phyloP scores from a whole-genome alignment of 768 basidiomycete species.

The Tephrocybe rancida region DNA sequence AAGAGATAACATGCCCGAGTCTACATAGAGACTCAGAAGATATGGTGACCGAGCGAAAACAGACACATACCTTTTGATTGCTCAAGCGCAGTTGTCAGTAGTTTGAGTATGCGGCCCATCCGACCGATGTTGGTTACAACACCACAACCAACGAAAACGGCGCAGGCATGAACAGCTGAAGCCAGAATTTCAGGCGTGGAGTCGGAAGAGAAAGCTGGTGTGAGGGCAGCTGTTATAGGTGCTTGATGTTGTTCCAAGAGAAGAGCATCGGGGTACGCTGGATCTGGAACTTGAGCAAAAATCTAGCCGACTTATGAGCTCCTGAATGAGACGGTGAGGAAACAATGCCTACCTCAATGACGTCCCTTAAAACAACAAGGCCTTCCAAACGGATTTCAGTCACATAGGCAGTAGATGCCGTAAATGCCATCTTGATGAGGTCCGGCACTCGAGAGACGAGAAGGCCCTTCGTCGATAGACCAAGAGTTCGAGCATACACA shows the following conservation, averaged over 20 bases:
- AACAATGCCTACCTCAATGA: slow-evolving; percentile 73
- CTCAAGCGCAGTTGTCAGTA: slow-evolving; percentile 84
- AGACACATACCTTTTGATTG: slow-evolving; percentile 76
- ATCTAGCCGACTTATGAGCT: slow-evolving; percentile 52
- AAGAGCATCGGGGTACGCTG: slow-evolving; percentile 87
- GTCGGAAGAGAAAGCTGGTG: slow-evolving; percentile 94
- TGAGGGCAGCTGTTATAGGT: slow-evolving; percentile 95
- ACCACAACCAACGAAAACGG: slow-evolving; percentile 93
- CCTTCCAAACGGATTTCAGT: slow-evolving; percentile 95
- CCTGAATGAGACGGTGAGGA: not conserved
- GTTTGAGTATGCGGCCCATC: slow-evolving; percentile 94
- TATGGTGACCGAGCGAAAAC: not conserved
- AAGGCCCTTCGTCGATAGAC: slow-evolving; percentile 60
- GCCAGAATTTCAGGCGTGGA: slow-evolving; percentile 95
- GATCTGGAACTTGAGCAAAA: slow-evolving; percentile 86
- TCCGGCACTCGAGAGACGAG: slow-evolving; percentile 88
- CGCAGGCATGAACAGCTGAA: slow-evolving; percentile 90
- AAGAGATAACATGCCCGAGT: slow-evolving; percentile 79
- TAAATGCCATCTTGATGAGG: slow-evolving; percentile 97
- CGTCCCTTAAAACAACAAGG: slow-evolving; percentile 84
- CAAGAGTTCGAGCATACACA: slow-evolving; percentile 61
- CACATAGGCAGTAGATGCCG: slow-evolving; percentile 94
- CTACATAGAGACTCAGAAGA: slow-evolving; percentile 37
- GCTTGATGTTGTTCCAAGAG: slow-evolving; percentile 98
- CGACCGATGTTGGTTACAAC: slow-evolving; percentile 86